Percentiles rank a stretch among this genome's conserved stretches.
Conservation (phyloP, 345 rosid species). For the Physaria fendleri region DNA sequence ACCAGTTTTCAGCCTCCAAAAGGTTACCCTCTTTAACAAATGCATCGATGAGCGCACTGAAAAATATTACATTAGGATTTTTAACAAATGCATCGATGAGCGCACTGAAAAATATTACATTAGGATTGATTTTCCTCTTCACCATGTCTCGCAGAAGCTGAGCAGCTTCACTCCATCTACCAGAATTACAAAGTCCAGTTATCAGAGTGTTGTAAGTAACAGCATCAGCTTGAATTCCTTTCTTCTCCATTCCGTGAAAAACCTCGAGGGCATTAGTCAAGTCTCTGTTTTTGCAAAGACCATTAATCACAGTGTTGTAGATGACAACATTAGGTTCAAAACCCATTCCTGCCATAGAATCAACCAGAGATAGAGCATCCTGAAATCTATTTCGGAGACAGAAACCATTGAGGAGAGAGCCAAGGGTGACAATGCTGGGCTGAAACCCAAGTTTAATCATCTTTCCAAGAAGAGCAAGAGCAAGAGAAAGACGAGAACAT, state of each 20-base stretch:
- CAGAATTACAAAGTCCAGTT: background rate
- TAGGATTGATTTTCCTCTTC: constrained; percentile 2
- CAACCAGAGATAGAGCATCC: constrained; percentile 12
- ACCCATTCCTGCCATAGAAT: background rate
- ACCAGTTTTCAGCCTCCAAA: constrained; percentile 2
- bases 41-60: constrained; percentile 9
- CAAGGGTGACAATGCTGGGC: constrained; percentile 17
- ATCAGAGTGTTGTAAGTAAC: constrained; percentile 17
- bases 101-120: constrained; percentile 5
- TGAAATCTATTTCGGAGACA: background rate
- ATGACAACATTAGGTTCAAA: constrained; percentile 13
- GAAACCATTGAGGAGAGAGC: constrained; percentile 16
- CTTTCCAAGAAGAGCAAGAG: constrained; percentile 9
- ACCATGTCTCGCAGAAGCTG: constrained; percentile 6
- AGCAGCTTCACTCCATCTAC: constrained; percentile 18
- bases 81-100: constrained; percentile 4
- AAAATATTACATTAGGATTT: background rate
- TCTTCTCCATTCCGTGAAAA: constrained; percentile 2
- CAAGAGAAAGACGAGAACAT: constrained; percentile 10
- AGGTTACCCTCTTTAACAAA: constrained; percentile 5
- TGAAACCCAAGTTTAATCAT: constrained; percentile 19
- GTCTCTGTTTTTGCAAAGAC: constrained; percentile 13
- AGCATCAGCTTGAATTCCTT: constrained; percentile 1
- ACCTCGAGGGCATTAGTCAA: background rate
- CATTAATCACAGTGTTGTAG: constrained; percentile 17